A percentile compares a stretch with the other conserved stretches of the same genome.
Conservation (phyloP, 768 basidiomycete genomes). For the Naganishia randhawae region DNA sequence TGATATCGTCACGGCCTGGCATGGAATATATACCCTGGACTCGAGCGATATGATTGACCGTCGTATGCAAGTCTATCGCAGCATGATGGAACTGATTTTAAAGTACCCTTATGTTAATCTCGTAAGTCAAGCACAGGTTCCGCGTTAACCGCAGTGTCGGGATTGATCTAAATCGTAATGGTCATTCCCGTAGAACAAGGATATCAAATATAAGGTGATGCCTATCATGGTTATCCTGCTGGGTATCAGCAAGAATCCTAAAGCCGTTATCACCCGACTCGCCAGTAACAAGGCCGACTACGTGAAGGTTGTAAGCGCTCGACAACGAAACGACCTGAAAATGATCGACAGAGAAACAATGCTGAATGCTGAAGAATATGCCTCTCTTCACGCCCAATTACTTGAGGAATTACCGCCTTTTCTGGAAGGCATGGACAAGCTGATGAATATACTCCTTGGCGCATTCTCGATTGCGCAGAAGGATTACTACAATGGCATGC, state of each 20-base stretch:
- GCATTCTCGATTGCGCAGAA: constrained; percentile 15
- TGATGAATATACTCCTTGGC: constrained; percentile 12
- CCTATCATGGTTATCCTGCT: constrained; percentile 44
- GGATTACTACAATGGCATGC: constrained; percentile 21
- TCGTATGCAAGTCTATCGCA: constrained; percentile 43
- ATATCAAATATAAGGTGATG: constrained; percentile 44
- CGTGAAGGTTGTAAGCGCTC: constrained; percentile 33
- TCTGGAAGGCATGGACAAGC: constrained; percentile 43
- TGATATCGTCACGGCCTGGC: constrained; percentile 36
- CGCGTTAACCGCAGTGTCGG: too few species aligned
- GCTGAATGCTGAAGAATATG: constrained; percentile 46
- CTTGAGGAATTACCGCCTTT: constrained; percentile 49
- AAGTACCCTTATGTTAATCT: constrained; percentile 36
- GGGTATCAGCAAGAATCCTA: constrained; percentile 41
- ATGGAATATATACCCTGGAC: constrained; percentile 34
- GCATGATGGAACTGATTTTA: constrained; percentile 37
- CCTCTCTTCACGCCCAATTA: constrained; percentile 49
- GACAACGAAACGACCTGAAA: constrained; percentile 33
- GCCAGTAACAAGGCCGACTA: constrained; percentile 44
- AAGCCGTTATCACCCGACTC: constrained; percentile 41
- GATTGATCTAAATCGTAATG: not conserved
- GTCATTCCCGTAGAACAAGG: constrained; percentile 36
- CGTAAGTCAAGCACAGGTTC: too few species aligned
- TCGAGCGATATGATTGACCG: constrained; percentile 40
- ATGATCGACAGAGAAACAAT: constrained; percentile 37